Conservation (phyloP, 1,284 basidiomycete species). For the Cryptococcus neoformans region DNA sequence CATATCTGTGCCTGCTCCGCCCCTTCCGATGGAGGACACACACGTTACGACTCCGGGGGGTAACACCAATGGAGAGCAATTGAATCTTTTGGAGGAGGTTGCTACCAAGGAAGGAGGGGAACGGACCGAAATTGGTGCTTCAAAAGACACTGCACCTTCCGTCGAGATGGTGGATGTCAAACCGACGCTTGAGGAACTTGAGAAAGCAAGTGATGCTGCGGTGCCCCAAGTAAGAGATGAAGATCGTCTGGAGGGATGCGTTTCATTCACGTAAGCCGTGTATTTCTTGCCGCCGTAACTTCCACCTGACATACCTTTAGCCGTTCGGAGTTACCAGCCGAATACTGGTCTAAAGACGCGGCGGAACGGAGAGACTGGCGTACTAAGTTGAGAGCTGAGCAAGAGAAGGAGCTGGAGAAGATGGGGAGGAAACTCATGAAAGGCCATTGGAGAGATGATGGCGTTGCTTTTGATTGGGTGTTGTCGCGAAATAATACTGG, state of each 20-base stretch:
- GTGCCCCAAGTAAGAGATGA: not conserved
- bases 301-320: not conserved
- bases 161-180: not conserved
- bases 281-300: not conserved
- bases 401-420: slow-evolving; percentile 1
- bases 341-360: slow-evolving; percentile 5
- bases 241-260: not conserved
- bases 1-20: too few species aligned
- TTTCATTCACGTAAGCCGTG: not conserved
- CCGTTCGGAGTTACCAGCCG: slow-evolving; percentile 5
- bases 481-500: not conserved
- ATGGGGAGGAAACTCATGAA: slow-evolving; percentile 13
- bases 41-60: too few species aligned
- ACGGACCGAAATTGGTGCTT: too few species aligned
- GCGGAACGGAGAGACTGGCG: not conserved
- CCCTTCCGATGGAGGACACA: too few species aligned
- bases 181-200: not conserved
- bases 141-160: too few species aligned
- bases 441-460: slow-evolving; percentile 15
- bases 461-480: slow-evolving; percentile 16
- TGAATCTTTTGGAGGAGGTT: too few species aligned
- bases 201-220: not conserved
- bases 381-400: not conserved
- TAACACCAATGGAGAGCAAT: too few species aligned
- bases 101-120: too few species aligned